Evolutionary conservation across 345 rosid genomes (phyloP), one percentile per base, ranked within the genome.

Genomic region (Populus simonii): DNA sequence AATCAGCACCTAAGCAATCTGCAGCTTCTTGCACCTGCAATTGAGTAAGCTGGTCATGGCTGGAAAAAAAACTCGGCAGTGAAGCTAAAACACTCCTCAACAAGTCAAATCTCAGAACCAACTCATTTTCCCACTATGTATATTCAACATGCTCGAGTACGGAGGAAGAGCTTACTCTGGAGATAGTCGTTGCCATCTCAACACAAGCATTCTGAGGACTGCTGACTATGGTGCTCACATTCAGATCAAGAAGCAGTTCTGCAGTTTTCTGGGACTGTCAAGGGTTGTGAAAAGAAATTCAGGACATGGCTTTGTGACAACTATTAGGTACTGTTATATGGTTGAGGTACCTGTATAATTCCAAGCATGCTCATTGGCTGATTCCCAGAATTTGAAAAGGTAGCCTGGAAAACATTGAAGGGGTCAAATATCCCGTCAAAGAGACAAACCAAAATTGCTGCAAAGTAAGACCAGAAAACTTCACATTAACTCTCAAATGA

Each of bases 21-120:
- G 98, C 99, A 79, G 97, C 94, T 85, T 95, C 93, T 90, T 95
- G 99, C 82, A 95, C 92, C 99, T 95, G 61, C 73, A 74, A 62
- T 68, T 8, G 17, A 78, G 55, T 73, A 36, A 51, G 69, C 57
- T 8, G 22, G 73, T 29, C 11, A 73, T 36, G 62, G 13, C 9
- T 15, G 74, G n/a, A 12, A 70, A 59, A 27, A 68, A n/a, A 18
- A 23, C 20, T 8, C 43, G 6, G 35, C 16, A 69, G 49, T 41
- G 31, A 16, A 69, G 38, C 5, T 2, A 18, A 47, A 9, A 29
- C 49, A 67, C 25, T 47, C 17, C n/a, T 12, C 22, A 17, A 53
- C 8, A 53, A 23, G 59, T 27, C 25, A 67, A 23, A 76, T 4
- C 6, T 36, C 2, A 68, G 35, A 31, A 11, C 61, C 18, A 38